A percentile compares a stretch with the other conserved stretches of the same genome.
Evolutionary conservation across 208 protist genomes (phyloP).

Genomic region (Phytomonas francai): DNA sequence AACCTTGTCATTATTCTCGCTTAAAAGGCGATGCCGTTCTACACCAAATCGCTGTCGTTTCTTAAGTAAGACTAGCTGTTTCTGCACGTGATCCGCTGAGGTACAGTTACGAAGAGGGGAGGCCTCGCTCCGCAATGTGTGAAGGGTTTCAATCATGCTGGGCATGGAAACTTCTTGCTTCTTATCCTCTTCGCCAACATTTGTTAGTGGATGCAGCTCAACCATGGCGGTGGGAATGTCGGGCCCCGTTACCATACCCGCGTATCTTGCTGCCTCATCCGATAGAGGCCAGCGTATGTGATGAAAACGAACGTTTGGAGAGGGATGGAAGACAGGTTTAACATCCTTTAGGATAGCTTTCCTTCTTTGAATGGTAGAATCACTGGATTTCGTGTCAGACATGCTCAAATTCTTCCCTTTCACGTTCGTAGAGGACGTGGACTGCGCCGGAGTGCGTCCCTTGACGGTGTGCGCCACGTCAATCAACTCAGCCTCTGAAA

Average conservation of each 20-base stretch:
- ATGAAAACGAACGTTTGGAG: constrained; percentile 4
- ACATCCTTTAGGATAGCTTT: neutral
- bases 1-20: neutral
- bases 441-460: neutral
- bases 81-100: constrained; percentile 13
- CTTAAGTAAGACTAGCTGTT: constrained; percentile 56
- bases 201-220: neutral
- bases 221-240: constrained; percentile 19
- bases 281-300: constrained; percentile 12
- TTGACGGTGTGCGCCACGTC: constrained; percentile 3
- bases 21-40: neutral
- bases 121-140: constrained; percentile 21
- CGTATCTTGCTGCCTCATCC: constrained; percentile 19
- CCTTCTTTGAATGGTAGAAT: neutral
- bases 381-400: neutral
- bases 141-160: constrained; percentile 67
- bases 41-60: constrained; percentile 28
- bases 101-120: neutral
- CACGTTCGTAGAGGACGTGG: neutral
- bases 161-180: constrained; percentile 24
- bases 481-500: constrained; percentile 3
- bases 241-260: constrained; percentile 22
- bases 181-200: constrained; percentile 4
- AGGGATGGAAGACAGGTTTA: neutral
- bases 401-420: neutral